A percentile compares a stretch with the other conserved stretches of the same genome.
phyloP scores from a whole-genome alignment of 164 flowering plant genomes.

The Chloranthus sessilifolius region DNA sequence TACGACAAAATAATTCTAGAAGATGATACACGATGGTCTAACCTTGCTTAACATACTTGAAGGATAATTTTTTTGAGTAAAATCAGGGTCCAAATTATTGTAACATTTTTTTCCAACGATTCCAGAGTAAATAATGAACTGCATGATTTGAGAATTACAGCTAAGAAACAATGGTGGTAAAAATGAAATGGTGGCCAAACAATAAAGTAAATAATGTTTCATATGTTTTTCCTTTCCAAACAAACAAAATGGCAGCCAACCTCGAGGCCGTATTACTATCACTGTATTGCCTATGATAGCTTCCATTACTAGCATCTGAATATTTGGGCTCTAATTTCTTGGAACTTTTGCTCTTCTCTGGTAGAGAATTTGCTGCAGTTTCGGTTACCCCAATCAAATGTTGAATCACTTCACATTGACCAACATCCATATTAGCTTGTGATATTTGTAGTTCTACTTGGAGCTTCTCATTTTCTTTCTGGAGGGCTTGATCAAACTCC shows the following conservation, averaged over 20 bases:
- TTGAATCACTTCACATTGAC: constrained; percentile 80
- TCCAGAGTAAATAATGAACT: no score
- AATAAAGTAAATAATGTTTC: no score
- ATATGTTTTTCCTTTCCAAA: no score
- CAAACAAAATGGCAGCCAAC: constrained; percentile 25
- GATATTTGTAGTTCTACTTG: constrained; percentile 72
- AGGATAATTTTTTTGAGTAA: no score
- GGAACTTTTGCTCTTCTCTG: constrained; percentile 37
- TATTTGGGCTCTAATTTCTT: constrained; percentile 37
- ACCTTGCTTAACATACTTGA: no score
- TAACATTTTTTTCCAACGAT: no score
- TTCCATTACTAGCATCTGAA: constrained; percentile 28
- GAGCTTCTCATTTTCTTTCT: constrained; percentile 83
- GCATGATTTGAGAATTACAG: no score
- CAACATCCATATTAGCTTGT: constrained; percentile 64
- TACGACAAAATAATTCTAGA: no score
- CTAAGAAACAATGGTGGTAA: no score
- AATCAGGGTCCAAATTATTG: no score
- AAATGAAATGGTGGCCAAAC: no score
- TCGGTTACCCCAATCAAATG: constrained; percentile 75
- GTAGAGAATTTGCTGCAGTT: constrained; percentile 36
- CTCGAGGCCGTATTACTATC: constrained; percentile 35
- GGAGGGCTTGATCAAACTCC: constrained; percentile 59
- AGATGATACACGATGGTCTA: no score
- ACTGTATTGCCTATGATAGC: constrained; percentile 24